Conservation (phyloP, 1,139 yeast species). For the Petasospora rhodanensis region DNA sequence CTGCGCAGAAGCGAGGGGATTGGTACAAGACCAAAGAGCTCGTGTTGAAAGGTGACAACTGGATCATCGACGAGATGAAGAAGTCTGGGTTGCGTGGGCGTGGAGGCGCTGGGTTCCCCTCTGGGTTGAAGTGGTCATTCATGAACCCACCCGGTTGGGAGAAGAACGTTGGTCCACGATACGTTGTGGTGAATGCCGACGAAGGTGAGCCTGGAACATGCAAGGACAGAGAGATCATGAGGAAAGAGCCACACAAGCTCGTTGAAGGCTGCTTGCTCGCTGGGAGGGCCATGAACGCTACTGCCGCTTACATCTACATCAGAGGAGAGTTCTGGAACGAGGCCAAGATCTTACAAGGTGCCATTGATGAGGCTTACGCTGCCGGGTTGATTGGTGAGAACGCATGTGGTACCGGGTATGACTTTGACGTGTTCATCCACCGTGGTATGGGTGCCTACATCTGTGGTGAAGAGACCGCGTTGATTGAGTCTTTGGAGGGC, state of each 20-base stretch:
- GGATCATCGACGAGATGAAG: conserved; percentile 86
- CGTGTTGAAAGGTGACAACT: conserved; percentile 72
- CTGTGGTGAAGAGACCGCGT: conserved; percentile 88
- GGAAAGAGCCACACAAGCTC: conserved; percentile 87
- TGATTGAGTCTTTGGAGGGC: conserved; percentile 84
- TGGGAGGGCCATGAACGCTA: conserved; percentile 89
- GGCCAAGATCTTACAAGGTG: conserved; percentile 63
- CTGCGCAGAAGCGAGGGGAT: conserved; percentile 77
- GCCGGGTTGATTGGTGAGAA: conserved; percentile 77
- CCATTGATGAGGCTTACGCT: conserved; percentile 80
- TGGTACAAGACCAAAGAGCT: conserved; percentile 90
- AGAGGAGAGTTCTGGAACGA: conserved; percentile 87
- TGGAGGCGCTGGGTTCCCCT: conserved; percentile 92
- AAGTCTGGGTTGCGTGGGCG: conserved; percentile 83
- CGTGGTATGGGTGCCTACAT: conserved; percentile 91
- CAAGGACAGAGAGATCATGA: conserved; percentile 82
- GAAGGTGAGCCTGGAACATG: conserved; percentile 95
- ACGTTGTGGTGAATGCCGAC: conserved; percentile 84
- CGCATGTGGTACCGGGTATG: conserved; percentile 84
- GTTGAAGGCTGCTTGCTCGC: conserved; percentile 85
- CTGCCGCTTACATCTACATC: conserved; percentile 86
- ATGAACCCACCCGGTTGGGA: conserved; percentile 97
- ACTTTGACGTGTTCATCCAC: conserved; percentile 76
- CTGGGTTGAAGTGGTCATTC: conserved; percentile 86
- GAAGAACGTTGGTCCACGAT: conserved; percentile 78